A percentile compares a stretch with the other conserved stretches of the same genome.
Conservation (phyloP, 2,329 filamentous ascomycete species). For the Zelopaecilomyces penicillatus region DNA sequence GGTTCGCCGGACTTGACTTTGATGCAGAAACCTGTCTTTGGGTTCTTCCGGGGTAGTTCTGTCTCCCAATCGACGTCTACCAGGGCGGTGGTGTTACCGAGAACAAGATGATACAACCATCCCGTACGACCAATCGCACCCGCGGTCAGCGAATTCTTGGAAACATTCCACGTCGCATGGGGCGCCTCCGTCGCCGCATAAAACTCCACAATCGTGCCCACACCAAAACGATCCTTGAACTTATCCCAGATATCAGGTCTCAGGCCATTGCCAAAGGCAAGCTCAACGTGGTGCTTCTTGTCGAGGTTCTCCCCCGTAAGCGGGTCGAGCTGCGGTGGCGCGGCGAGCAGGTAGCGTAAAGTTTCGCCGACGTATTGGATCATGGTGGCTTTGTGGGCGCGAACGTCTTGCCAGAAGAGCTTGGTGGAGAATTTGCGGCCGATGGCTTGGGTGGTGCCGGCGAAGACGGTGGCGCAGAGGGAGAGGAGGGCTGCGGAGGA, state of each 20-base stretch:
- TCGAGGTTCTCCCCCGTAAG: conserved; percentile 61
- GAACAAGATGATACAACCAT: conserved; percentile 46
- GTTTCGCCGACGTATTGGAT: conserved; percentile 89
- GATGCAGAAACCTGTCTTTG: conserved; percentile 60
- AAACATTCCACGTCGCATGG: conserved; percentile 62
- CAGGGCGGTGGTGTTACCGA: conserved; percentile 44
- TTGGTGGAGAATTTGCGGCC: conserved; percentile 71
- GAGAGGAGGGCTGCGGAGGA: conserved; percentile 67
- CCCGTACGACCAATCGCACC: conserved; percentile 74
- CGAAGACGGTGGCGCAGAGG: conserved; percentile 50
- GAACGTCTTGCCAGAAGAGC: conserved; percentile 68
- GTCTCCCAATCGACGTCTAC: conserved; percentile 65
- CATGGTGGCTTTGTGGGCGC: conserved; percentile 60
- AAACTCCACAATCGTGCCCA: conserved; percentile 68
- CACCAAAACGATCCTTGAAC: conserved; percentile 73
- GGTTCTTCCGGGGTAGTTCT: conserved; percentile 59
- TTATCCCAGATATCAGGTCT: conserved; percentile 77
- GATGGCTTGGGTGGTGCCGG: conserved; percentile 59
- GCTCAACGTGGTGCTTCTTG: conserved; percentile 60
- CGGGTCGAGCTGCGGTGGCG: conserved; percentile 53
- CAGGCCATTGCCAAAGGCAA: conserved; percentile 78
- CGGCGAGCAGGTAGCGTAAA: conserved; percentile 69
- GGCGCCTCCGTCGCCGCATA: conserved; percentile 72
- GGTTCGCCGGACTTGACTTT: conserved; percentile 50
- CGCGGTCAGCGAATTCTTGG: conserved; percentile 61